A percentile compares a stretch with the other conserved stretches of the same genome.
Conservation (phyloP, 129 eudicot genomes). For the Ambrosia trifida region DNA sequence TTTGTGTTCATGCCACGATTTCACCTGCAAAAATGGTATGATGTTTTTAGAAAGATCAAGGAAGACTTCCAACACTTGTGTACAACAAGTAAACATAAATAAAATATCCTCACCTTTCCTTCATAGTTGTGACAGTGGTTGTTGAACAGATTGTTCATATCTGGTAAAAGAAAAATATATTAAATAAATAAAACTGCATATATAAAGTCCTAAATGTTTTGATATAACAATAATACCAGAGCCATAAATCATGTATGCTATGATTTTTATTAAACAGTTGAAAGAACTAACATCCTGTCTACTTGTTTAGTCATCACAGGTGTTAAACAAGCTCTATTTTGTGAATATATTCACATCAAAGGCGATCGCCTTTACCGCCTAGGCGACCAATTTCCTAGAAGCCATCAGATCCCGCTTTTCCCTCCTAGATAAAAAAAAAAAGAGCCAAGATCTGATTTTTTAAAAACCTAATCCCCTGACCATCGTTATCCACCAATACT, state of each 20-base stretch:
- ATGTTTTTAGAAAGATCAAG: not conserved
- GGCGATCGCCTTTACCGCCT: too few relatives aligned
- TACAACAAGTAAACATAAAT: conserved; percentile 1
- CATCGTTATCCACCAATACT: too few relatives aligned
- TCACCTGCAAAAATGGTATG: conserved; percentile 47
- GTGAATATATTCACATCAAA: not conserved
- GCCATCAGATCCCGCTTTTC: too few relatives aligned
- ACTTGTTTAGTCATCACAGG: too few relatives aligned
- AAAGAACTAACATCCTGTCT: not conserved
- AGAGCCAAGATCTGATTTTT: too few relatives aligned
- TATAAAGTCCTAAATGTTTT: not conserved
- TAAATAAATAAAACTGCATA: not conserved
- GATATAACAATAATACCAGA: not conserved
- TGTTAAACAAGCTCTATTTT: not conserved
- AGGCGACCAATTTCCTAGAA: too few relatives aligned
- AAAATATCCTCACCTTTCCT: conserved; percentile 70
- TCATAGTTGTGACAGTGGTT: conserved; percentile 72
- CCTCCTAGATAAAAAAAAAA: too few relatives aligned
- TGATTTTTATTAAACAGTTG: not conserved
- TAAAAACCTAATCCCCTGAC: too few relatives aligned
- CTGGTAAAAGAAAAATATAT: conserved; percentile 42
- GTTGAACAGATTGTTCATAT: conserved; percentile 76
- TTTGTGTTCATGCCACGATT: conserved; percentile 64
- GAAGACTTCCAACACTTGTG: not conserved
- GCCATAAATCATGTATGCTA: conserved; percentile 5